Conservation (phyloP, 352 stramenopile species). For the Globisporangium yorkense region DNA sequence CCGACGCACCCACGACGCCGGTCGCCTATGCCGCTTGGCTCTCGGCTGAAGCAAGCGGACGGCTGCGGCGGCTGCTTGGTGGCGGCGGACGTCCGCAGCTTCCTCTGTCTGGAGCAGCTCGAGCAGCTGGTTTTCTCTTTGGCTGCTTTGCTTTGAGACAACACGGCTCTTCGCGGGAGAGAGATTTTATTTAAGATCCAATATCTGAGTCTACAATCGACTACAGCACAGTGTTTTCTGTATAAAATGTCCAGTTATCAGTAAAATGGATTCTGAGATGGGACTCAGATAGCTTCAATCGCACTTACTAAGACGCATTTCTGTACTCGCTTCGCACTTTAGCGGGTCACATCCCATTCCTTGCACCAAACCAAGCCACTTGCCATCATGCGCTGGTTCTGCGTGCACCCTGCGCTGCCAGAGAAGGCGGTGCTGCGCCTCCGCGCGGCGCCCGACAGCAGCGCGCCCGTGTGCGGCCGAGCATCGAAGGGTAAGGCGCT, state of each 20-base stretch:
- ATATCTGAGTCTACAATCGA: too few species aligned
- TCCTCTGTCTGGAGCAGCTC: too few species aligned
- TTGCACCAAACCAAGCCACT: background rate
- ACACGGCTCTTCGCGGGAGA: too few species aligned
- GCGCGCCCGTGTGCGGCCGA: slow-evolving; percentile 28
- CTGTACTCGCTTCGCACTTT: background rate
- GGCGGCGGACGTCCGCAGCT: background rate
- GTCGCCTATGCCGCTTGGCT: background rate
- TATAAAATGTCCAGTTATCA: too few species aligned
- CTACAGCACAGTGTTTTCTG: too few species aligned
- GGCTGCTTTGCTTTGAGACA: too few species aligned
- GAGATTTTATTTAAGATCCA: too few species aligned
- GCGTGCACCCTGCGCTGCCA: slow-evolving; percentile 48
- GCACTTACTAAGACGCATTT: too few species aligned
- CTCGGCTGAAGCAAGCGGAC: background rate
- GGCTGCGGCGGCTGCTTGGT: background rate
- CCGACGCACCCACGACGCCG: background rate
- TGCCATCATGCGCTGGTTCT: slow-evolving; percentile 66
- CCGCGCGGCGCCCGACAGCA: slow-evolving; percentile 42
- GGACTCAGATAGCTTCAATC: too few species aligned
- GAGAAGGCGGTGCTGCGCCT: slow-evolving; percentile 57
- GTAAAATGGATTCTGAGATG: too few species aligned
- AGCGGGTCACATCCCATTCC: background rate
- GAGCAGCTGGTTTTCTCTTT: too few species aligned
- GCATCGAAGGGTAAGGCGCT: slow-evolving; percentile 48